phyloP scores from a whole-genome alignment of 805 yeast species.

The Barnettozyma siamensis region DNA sequence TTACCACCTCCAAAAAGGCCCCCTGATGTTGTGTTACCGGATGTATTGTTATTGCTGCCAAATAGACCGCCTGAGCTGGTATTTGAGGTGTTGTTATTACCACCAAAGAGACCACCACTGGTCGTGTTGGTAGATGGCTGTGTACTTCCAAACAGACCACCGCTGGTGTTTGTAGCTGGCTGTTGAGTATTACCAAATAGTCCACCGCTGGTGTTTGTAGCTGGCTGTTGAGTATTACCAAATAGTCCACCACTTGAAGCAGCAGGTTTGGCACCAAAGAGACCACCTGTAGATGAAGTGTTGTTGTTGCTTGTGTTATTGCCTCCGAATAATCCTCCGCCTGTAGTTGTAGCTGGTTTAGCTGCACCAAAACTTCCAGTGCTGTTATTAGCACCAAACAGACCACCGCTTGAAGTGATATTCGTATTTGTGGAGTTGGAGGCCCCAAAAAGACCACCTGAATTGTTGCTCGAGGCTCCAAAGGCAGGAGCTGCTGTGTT shows the following conservation, averaged over 20 bases:
- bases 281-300: conserved; percentile 24
- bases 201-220: background rate
- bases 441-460: conserved; percentile 37
- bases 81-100: background rate
- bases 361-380: conserved; percentile 33
- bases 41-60: conserved; percentile 1
- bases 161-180: conserved; percentile 11
- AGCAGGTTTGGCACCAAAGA: conserved; percentile 25
- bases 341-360: conserved; percentile 10
- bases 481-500: conserved; percentile 14
- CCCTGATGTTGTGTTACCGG: conserved; percentile 1
- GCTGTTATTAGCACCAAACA: conserved; percentile 26
- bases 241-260: conserved; percentile 10
- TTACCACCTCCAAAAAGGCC: conserved; percentile 12
- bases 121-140: conserved; percentile 1
- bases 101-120: conserved; percentile 9
- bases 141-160: background rate
- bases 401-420: conserved; percentile 25
- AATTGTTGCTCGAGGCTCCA: conserved; percentile 17
- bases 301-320: background rate
- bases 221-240: conserved; percentile 11
- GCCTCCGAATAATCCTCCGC: conserved; percentile 30
- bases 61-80: conserved; percentile 10
- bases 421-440: conserved; percentile 11
- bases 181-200: background rate